Conservation (phyloP, 305 asterid species). For the Stenogyne calaminthoides region DNA sequence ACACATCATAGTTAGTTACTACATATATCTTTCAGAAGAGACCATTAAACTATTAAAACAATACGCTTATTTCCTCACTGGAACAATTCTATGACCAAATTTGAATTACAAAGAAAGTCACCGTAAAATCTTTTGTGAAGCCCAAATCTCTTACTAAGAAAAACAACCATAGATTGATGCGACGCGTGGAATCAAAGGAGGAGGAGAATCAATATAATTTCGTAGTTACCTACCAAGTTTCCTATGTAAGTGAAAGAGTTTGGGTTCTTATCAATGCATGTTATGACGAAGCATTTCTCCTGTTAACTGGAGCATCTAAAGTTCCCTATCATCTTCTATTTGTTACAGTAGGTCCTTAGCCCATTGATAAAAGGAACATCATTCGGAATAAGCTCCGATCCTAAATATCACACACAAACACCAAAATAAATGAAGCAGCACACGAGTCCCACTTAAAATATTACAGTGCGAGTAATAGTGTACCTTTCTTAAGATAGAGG, state of each 20-base stretch:
- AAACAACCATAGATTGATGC: neutral
- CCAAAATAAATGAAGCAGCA: neutral
- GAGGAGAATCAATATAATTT: neutral
- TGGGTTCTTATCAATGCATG: neutral
- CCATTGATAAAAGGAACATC: neutral
- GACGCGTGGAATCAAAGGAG: neutral
- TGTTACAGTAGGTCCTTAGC: neutral
- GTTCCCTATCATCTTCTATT: neutral
- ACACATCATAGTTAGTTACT: neutral
- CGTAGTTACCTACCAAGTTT: neutral
- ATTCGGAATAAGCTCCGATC: neutral
- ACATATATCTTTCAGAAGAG: neutral
- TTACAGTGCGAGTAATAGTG: neutral
- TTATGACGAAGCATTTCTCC: neutral
- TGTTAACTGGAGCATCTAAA: neutral
- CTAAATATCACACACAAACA: constrained; percentile 19
- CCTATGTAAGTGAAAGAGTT: neutral
- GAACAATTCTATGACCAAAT: neutral
- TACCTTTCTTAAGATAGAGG: constrained; percentile 67
- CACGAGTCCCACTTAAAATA: neutral
- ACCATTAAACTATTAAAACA: neutral
- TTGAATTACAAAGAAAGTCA: neutral
- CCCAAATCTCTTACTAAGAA: constrained; percentile 11
- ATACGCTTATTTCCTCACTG: neutral
- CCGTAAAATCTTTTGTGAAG: neutral